A percentile compares a stretch with the other conserved stretches of the same genome.
Evolutionary conservation across 2,329 filamentous ascomycete species (phyloP).

Genomic region (Zarea fungicola): DNA sequence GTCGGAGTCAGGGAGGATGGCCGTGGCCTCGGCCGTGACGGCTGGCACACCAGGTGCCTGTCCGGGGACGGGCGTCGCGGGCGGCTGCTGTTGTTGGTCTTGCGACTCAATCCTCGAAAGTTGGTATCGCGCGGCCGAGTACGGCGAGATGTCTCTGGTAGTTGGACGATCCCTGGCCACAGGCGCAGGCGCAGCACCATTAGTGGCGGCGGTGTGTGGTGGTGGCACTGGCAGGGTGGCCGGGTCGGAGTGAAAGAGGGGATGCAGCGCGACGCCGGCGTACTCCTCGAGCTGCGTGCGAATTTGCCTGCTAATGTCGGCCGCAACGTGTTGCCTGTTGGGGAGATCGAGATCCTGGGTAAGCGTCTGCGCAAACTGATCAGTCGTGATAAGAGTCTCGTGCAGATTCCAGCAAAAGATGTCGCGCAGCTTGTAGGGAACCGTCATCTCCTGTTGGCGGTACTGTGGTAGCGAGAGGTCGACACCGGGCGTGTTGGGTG

Average conservation of each 20-base stretch:
- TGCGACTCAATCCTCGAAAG: slow-evolving; percentile 53
- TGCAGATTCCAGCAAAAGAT: slow-evolving; percentile 98
- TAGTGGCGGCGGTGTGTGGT: slow-evolving; percentile 13
- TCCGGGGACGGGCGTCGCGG: slow-evolving; percentile 42
- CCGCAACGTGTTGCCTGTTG: slow-evolving; percentile 61
- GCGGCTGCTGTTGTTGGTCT: slow-evolving; percentile 45
- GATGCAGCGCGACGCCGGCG: slow-evolving; percentile 87
- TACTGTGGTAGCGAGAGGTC: slow-evolving; percentile 75
- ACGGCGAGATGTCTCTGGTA: slow-evolving; percentile 33
- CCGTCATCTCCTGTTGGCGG: slow-evolving; percentile 69
- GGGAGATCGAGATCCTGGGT: slow-evolving; percentile 93
- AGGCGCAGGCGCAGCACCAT: slow-evolving; percentile 16
- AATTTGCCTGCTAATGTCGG: slow-evolving; percentile 88
- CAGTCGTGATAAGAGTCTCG: slow-evolving; percentile 87
- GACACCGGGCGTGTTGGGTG: slow-evolving; percentile 55
- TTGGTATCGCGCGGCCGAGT: slow-evolving; percentile 27
- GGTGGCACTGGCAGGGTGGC: slow-evolving; percentile 3
- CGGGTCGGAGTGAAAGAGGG: slow-evolving; percentile 69
- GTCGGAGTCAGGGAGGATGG: slow-evolving; percentile 57
- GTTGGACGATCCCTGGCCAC: slow-evolving; percentile 26
- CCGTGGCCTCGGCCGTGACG: slow-evolving; percentile 65
- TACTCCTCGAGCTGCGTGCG: slow-evolving; percentile 94
- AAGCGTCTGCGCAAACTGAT: slow-evolving; percentile 86
- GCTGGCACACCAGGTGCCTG: slow-evolving; percentile 39
- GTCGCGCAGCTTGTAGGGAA: slow-evolving; percentile 84